Conservation (phyloP, 306 rosid species). For the Alnus rubra region DNA sequence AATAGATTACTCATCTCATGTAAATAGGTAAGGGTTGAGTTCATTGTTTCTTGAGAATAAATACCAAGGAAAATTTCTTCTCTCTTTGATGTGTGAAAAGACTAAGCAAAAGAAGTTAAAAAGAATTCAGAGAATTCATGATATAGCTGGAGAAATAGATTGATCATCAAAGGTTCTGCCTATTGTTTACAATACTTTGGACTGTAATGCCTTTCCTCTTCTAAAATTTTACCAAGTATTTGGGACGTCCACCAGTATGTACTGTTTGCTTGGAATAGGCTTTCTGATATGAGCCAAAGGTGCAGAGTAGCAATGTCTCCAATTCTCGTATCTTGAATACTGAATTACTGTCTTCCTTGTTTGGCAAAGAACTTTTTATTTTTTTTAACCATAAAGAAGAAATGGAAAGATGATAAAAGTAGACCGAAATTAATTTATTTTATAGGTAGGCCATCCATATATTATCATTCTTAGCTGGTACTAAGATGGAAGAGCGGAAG, state of each 20-base stretch:
- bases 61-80: neutral
- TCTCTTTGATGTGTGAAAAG: neutral
- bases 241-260: neutral
- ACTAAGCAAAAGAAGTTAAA: neutral
- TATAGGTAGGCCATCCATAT: neutral
- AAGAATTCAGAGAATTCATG: neutral
- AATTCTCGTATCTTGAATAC: neutral
- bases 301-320: neutral
- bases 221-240: neutral
- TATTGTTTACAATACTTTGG: neutral
- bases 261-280: no score
- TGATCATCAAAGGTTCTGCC: neutral
- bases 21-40: neutral
- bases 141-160: neutral
- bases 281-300: neutral
- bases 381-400: no score
- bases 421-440: neutral
- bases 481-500: neutral
- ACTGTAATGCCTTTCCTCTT: neutral
- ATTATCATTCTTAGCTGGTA: neutral
- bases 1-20: neutral
- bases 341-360: neutral
- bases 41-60: neutral
- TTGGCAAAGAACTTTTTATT: neutral
- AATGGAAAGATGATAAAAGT: neutral